These are phyloP conservation scores for Aspergillus transmontanensis DNA, from an alignment of 2,329 filamentous ascomycete genomes.

Conservation along the genomic window DNA sequence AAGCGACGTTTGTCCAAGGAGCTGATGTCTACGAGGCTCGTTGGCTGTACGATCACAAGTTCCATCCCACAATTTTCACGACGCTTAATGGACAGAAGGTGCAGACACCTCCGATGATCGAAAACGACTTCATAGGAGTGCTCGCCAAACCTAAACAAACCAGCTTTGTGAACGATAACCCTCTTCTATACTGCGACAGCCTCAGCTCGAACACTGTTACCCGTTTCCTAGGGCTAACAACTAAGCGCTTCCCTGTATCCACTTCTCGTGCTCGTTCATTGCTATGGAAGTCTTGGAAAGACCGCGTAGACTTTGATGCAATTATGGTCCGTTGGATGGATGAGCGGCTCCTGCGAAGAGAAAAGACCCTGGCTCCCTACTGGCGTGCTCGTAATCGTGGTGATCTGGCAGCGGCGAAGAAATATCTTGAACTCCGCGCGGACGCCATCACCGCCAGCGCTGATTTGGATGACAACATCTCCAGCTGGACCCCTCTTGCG, in stretches of 20 bases:
- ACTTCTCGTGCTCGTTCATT: constrained; percentile 53
- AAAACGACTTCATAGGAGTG: constrained; percentile 48
- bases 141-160: constrained; percentile 47
- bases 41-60: constrained; percentile 54
- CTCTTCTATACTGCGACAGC: constrained; percentile 52
- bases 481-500: constrained; percentile 55
- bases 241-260: constrained; percentile 43
- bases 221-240: constrained; percentile 35
- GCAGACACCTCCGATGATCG: constrained; percentile 59
- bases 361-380: constrained; percentile 49
- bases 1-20: constrained; percentile 57
- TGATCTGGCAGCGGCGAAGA: constrained; percentile 46
- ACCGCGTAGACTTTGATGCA: constrained; percentile 49
- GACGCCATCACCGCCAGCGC: constrained; percentile 56
- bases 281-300: constrained; percentile 56
- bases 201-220: constrained; percentile 36
- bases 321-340: constrained; percentile 55
- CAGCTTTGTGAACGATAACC: constrained; percentile 55
- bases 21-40: constrained; percentile 56
- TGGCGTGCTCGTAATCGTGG: constrained; percentile 50
- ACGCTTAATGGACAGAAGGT: constrained; percentile 54
- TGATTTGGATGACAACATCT: constrained; percentile 55
- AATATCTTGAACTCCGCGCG: constrained; percentile 48
- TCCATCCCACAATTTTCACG: constrained; percentile 51
- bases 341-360: constrained; percentile 51